phyloP scores from a whole-genome alignment of 345 rosid genomes.

The Murraya paniculata region DNA sequence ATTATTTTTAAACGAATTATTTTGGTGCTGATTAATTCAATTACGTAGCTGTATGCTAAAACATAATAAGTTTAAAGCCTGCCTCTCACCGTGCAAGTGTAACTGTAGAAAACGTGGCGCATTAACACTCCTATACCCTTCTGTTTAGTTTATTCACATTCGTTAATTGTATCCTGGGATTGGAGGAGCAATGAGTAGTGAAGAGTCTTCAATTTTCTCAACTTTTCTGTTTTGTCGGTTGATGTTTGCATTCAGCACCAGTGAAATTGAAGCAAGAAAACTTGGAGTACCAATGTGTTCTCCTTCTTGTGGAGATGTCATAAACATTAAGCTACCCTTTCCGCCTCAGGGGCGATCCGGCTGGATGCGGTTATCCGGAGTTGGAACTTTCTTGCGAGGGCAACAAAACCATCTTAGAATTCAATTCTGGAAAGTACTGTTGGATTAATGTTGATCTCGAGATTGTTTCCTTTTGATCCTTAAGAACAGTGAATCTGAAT shows the following conservation, averaged over 20 bases:
- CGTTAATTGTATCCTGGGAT: neutral
- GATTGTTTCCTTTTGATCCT: no score
- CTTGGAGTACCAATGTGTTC: slow-evolving; percentile 16
- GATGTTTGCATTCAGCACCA: neutral
- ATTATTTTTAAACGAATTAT: no score
- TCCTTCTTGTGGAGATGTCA: slow-evolving; percentile 36
- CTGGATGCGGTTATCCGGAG: slow-evolving; percentile 19
- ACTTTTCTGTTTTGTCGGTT: slow-evolving; percentile 8
- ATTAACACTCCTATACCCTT: neutral
- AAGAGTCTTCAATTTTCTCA: neutral
- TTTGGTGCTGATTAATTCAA: no score
- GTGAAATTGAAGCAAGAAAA: slow-evolving; percentile 17
- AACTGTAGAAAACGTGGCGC: neutral
- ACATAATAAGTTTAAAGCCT: no score
- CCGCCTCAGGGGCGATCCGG: slow-evolving; percentile 32
- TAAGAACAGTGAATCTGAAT: no score
- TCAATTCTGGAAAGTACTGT: slow-evolving; percentile 24
- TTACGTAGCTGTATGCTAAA: no score
- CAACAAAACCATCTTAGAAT: slow-evolving; percentile 26
- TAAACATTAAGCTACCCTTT: slow-evolving; percentile 39
- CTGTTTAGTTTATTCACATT: neutral
- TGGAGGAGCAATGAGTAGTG: slow-evolving; percentile 6
- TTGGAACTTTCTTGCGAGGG: slow-evolving; percentile 32
- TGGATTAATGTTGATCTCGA: no score
- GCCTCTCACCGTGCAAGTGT: no score